Percentiles rank a stretch among this genome's conserved stretches.
These are phyloP conservation scores for Vitis hybrid DNA, from an alignment of 177 flowering plant genomes.

Conservation along the genomic window DNA sequence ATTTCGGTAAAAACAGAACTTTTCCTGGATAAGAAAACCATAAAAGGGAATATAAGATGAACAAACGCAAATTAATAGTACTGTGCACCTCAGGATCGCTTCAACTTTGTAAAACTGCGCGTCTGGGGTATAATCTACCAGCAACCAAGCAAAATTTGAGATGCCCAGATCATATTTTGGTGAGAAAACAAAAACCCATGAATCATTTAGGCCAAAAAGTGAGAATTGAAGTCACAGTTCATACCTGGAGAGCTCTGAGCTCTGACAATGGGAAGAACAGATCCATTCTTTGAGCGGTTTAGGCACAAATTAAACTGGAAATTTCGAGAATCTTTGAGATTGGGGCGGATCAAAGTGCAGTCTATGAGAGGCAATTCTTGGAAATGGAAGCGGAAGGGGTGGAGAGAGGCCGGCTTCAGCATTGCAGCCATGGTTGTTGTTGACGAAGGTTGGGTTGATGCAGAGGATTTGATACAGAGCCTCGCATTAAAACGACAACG, in stretches of 20 bases:
- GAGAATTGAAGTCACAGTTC: neutral
- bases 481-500: neutral
- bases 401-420: constrained; percentile 16
- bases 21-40: neutral
- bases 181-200: neutral
- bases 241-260: constrained; percentile 57
- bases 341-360: constrained; percentile 13
- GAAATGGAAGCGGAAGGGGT: constrained; percentile 15
- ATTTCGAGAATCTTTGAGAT: constrained; percentile 14
- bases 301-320: constrained; percentile 21
- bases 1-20: neutral
- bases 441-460: neutral
- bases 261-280: constrained; percentile 42
- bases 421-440: constrained; percentile 24
- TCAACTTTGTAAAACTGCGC: constrained; percentile 87
- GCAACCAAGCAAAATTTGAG: constrained; percentile 4
- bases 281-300: constrained; percentile 22
- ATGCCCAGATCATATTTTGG: constrained; percentile 12
- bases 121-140: constrained; percentile 61
- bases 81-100: constrained; percentile 72
- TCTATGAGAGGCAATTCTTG: constrained; percentile 7
- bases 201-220: too few relatives aligned
- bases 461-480: neutral
- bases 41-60: too few relatives aligned
- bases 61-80: neutral